These are phyloP conservation scores for Pythium sp. DNA, from an alignment of 352 stramenopile genomes.

Conservation along the genomic window DNA sequence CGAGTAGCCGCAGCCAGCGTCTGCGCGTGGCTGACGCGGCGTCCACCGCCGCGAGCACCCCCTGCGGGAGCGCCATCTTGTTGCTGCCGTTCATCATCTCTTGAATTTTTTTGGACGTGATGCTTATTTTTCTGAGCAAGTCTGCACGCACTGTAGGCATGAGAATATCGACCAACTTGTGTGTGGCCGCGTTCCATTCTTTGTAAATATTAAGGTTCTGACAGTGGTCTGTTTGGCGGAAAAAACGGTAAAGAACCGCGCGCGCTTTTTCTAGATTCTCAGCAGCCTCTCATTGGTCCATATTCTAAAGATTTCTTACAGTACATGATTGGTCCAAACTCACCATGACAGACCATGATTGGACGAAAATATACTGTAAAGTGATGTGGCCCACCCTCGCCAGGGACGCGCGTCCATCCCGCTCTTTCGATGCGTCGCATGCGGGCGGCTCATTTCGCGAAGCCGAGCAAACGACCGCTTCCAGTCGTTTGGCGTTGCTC, in stretches of 20 bases:
- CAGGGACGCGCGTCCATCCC: background rate
- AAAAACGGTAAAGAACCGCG: background rate
- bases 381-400: background rate
- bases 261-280: background rate
- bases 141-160: no score
- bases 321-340: no score
- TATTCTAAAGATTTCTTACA: background rate
- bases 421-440: background rate
- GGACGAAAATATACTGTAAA: background rate
- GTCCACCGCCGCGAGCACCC: conserved; percentile 17
- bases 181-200: no score
- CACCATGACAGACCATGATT: background rate
- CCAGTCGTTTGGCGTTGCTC: background rate
- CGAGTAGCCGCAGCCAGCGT: conserved; percentile 19
- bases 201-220: no score
- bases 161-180: no score
- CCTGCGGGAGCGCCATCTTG: conserved; percentile 10
- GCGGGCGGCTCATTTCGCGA: background rate
- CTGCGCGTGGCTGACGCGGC: conserved; percentile 21
- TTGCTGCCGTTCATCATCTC: conserved; percentile 4
- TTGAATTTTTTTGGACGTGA: background rate
- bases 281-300: background rate
- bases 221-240: no score
- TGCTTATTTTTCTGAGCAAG: background rate
- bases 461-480: conserved; percentile 1